Percentiles rank a stretch among this genome's conserved stretches.
These are phyloP conservation scores for Globisporangium solare DNA, from an alignment of 352 stramenopile species.

Conservation along the genomic window DNA sequence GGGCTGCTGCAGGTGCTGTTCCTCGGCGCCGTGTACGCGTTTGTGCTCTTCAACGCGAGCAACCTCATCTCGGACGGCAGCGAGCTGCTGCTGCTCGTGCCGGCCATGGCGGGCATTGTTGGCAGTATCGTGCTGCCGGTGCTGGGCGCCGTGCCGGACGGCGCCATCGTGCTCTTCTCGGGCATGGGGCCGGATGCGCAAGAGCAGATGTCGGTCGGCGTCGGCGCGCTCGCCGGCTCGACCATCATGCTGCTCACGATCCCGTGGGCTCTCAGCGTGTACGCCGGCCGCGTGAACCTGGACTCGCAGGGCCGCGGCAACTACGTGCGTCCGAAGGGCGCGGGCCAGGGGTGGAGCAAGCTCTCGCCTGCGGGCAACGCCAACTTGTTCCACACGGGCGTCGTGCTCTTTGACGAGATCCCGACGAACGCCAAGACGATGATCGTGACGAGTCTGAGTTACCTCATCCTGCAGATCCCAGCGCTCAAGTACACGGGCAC, in stretches of 20 bases:
- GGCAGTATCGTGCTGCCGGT: constrained; percentile 96
- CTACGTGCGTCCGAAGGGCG: constrained; percentile 77
- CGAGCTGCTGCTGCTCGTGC: constrained; percentile 96
- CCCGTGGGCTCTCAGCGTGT: constrained; percentile 93
- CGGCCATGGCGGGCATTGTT: constrained; percentile 93
- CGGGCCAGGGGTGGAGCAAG: constrained; percentile 71
- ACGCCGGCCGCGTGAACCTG: constrained; percentile 93
- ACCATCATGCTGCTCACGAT: constrained; percentile 99
- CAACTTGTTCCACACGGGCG: constrained; percentile 61
- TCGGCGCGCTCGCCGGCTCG: constrained; percentile 96
- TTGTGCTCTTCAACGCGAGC: constrained; percentile 95
- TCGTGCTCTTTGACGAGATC: constrained; percentile 86
- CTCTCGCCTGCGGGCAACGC: constrained; percentile 76
- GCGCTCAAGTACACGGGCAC: constrained; percentile 89
- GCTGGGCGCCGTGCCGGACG: constrained; percentile 96
- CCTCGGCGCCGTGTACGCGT: constrained; percentile 94
- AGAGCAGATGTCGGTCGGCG: constrained; percentile 93
- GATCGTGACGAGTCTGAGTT: constrained; percentile 91
- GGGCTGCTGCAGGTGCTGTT: constrained; percentile 91
- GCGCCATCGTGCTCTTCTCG: constrained; percentile 97
- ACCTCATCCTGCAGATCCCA: constrained; percentile 94
- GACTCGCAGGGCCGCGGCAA: constrained; percentile 80
- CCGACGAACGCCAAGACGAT: constrained; percentile 89
- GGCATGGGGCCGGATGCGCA: constrained; percentile 92
- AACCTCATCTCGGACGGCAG: constrained; percentile 98